Conservation (phyloP, 306 rosid species). For the Fragaria nilgerrensis region DNA sequence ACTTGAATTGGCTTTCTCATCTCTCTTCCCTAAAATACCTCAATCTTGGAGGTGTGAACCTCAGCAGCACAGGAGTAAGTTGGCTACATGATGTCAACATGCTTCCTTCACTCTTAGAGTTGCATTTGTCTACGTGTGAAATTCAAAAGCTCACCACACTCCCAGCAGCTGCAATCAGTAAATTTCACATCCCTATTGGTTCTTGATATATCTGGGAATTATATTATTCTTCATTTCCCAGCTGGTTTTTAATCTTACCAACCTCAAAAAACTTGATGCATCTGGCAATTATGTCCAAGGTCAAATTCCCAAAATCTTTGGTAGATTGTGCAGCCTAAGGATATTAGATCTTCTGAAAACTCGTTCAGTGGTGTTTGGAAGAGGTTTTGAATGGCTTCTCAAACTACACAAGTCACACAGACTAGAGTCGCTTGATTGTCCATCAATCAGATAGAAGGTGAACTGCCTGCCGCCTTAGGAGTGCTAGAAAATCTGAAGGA, state of each 20-base stretch:
- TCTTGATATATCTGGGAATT: background rate
- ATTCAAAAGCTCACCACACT: background rate
- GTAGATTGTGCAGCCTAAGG: background rate
- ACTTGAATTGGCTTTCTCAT: conserved; percentile 11
- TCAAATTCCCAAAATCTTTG: background rate
- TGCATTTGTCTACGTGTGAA: background rate
- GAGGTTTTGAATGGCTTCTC: background rate
- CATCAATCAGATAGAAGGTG: background rate
- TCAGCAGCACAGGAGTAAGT: background rate
- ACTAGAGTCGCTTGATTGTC: background rate
- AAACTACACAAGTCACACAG: background rate
- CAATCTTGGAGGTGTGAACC: conserved; percentile 3
- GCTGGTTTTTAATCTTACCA: background rate
- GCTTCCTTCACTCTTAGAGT: background rate
- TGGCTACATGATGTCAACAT: conserved; percentile 6
- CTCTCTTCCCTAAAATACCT: conserved; percentile 28
- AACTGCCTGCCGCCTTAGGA: background rate
- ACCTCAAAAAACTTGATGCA: background rate
- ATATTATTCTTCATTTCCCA: conserved; percentile 11
- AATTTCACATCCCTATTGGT: background rate
- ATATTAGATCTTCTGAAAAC: background rate
- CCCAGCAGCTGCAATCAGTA: background rate
- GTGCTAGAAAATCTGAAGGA: background rate
- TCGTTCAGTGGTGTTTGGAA: background rate
- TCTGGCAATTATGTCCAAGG: rapidly evolving